phyloP scores from a whole-genome alignment of 495 filamentous ascomycete species.

The Cairneyella variabilis region DNA sequence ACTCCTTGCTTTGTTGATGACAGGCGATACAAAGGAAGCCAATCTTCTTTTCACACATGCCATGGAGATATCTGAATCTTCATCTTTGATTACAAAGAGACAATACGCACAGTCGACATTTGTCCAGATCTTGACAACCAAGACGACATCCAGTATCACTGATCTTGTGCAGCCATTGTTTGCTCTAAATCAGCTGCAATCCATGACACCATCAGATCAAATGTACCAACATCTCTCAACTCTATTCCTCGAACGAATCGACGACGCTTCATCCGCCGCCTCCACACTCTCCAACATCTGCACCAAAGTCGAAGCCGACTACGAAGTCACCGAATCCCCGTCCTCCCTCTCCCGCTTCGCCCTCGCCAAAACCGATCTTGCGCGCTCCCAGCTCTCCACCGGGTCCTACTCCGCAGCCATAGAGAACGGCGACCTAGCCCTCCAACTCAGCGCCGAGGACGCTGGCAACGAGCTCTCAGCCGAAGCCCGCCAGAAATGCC shows the following conservation, averaged over 20 bases:
- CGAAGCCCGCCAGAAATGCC: slow-evolving; percentile 55
- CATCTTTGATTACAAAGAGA: slow-evolving; percentile 63
- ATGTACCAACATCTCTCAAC: slow-evolving; percentile 73
- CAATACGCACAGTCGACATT: slow-evolving; percentile 77
- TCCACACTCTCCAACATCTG: slow-evolving; percentile 62
- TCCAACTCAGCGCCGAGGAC: slow-evolving; percentile 65
- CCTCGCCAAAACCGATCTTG: slow-evolving; percentile 83
- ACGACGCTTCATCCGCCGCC: slow-evolving; percentile 58
- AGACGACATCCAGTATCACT: slow-evolving; percentile 54
- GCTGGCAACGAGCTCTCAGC: slow-evolving; percentile 46
- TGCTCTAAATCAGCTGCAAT: slow-evolving; percentile 74
- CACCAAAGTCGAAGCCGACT: slow-evolving; percentile 66
- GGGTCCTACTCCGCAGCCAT: slow-evolving; percentile 59
- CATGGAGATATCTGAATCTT: slow-evolving; percentile 82
- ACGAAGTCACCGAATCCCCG: slow-evolving; percentile 75
- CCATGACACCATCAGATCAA: slow-evolving; percentile 62
- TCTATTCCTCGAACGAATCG: slow-evolving; percentile 74
- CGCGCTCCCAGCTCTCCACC: slow-evolving; percentile 68
- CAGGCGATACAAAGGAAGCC: slow-evolving; percentile 72
- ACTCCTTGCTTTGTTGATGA: slow-evolving; percentile 63
- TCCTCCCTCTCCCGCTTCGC: slow-evolving; percentile 70
- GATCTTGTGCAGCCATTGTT: slow-evolving; percentile 69
- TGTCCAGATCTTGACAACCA: slow-evolving; percentile 61
- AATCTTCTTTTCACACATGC: slow-evolving; percentile 88
- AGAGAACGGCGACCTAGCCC: slow-evolving; percentile 67